A percentile compares a stretch with the other conserved stretches of the same genome.
These are phyloP conservation scores for Beauveria sp. DNA, from an alignment of 2,329 filamentous ascomycete species.

Conservation along the genomic window DNA sequence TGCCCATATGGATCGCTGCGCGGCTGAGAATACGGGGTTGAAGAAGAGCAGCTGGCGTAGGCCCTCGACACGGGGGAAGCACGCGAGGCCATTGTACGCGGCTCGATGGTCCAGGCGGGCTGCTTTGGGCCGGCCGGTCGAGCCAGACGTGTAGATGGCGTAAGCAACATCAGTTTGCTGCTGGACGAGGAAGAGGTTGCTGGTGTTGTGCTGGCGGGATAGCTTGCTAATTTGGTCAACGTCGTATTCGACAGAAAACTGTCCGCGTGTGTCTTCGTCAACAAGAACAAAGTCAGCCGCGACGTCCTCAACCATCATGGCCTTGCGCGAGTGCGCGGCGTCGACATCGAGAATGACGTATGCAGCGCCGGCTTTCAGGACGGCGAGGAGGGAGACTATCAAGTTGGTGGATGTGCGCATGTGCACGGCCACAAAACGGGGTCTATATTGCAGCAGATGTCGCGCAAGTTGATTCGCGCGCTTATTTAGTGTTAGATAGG, in stretches of 20 bases:
- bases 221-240: not conserved
- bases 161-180: not conserved
- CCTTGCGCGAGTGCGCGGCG: not conserved
- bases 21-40: not conserved
- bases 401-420: not conserved
- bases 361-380: constrained; percentile 10
- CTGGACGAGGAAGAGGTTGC: not conserved
- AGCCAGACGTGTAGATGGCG: not conserved
- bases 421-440: not conserved
- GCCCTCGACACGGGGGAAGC: not conserved
- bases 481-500: not conserved
- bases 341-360: constrained; percentile 15
- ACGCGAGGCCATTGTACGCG: not conserved
- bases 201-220: not conserved
- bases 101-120: not conserved
- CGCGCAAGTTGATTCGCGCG: not conserved
- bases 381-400: not conserved
- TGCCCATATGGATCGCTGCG: not conserved
- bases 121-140: not conserved
- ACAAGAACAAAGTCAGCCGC: not conserved
- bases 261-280: not conserved
- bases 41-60: not conserved
- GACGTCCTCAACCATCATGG: not conserved
- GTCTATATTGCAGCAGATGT: not conserved
- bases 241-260: not conserved